Conservation (phyloP, 2,329 filamentous ascomycete species). For the Phaeosphaeria sp. region DNA sequence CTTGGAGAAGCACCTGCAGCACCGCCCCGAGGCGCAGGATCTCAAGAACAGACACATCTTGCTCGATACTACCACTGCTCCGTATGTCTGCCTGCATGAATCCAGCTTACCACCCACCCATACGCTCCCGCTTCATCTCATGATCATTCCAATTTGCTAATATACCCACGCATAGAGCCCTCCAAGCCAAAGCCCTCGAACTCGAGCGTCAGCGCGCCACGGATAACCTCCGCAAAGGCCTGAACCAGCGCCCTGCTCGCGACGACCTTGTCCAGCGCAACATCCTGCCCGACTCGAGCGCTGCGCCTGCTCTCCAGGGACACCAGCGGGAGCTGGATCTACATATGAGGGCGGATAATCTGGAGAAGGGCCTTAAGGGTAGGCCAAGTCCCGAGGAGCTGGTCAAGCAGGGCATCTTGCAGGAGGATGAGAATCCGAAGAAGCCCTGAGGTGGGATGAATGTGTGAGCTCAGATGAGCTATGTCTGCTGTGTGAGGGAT, state of each 20-base stretch:
- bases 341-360: slow-evolving; percentile 83
- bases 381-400: slow-evolving; percentile 78
- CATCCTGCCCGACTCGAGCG: slow-evolving; percentile 80
- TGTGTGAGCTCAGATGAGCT: not conserved
- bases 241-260: slow-evolving; percentile 70
- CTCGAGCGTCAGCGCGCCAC: slow-evolving; percentile 69
- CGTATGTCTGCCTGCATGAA: slow-evolving; percentile 63
- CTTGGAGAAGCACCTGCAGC: slow-evolving; percentile 57
- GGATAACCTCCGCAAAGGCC: slow-evolving; percentile 69
- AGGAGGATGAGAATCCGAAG: slow-evolving; percentile 43
- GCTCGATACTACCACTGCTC: slow-evolving; percentile 70
- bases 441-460: slow-evolving; percentile 10
- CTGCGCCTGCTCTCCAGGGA: slow-evolving; percentile 78
- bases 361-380: slow-evolving; percentile 85
- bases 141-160: slow-evolving; percentile 1
- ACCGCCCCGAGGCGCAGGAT: slow-evolving; percentile 62
- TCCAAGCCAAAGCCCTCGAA: slow-evolving; percentile 68
- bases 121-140: slow-evolving; percentile 1
- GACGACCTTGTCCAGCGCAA: slow-evolving; percentile 83
- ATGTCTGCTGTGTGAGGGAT: not conserved
- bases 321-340: slow-evolving; percentile 85
- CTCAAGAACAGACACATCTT: slow-evolving; percentile 73
- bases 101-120: not conserved
- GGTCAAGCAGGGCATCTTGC: slow-evolving; percentile 79
- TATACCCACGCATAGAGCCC: slow-evolving; percentile 52